Evolutionary conservation across 1,139 yeast genomes (phyloP).

Genomic region (Yamadazyma blattariae): DNA sequence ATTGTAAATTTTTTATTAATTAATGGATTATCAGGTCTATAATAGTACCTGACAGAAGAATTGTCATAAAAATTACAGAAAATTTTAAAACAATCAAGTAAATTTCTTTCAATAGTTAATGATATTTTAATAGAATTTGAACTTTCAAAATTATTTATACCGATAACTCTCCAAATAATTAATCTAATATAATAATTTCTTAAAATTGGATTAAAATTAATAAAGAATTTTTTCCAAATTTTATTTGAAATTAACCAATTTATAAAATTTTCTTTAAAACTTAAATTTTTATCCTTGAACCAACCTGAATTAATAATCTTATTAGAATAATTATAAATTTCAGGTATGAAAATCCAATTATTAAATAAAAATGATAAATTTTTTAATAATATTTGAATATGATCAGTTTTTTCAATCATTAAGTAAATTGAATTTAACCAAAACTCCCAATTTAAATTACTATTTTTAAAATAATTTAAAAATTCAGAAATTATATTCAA

Average conservation of each 20-base stretch:
- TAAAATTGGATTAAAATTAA: conserved; percentile 80
- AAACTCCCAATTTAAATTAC: conserved; percentile 67
- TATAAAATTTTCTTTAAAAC: conserved; percentile 46
- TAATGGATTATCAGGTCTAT: conserved; percentile 49
- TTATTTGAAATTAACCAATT: conserved; percentile 51
- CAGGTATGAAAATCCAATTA: conserved; percentile 73
- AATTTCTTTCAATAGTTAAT: conserved; percentile 25
- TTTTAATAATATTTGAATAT: conserved; percentile 59
- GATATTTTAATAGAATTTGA: conserved; percentile 33
- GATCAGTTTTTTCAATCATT: conserved; percentile 59
- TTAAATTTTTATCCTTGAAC: conserved; percentile 33
- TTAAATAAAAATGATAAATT: conserved; percentile 68
- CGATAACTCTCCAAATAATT: conserved; percentile 65
- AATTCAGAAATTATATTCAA: conserved; percentile 47
- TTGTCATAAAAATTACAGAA: conserved; percentile 18
- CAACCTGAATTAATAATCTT: conserved; percentile 23
- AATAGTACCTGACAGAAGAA: conserved; percentile 12
- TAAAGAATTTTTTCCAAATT: conserved; percentile 55
- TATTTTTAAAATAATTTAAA: conserved; percentile 34
- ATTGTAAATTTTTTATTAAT: conserved; percentile 50
- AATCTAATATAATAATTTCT: conserved; percentile 67
- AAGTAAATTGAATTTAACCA: conserved; percentile 64
- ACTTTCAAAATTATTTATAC: conserved; percentile 42
- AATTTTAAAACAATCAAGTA: conserved; percentile 21
- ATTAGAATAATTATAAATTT: too few relatives aligned